These are phyloP conservation scores for Hypoxylon perforatum DNA, from an alignment of 495 filamentous ascomycete genomes.

Conservation along the genomic window DNA sequence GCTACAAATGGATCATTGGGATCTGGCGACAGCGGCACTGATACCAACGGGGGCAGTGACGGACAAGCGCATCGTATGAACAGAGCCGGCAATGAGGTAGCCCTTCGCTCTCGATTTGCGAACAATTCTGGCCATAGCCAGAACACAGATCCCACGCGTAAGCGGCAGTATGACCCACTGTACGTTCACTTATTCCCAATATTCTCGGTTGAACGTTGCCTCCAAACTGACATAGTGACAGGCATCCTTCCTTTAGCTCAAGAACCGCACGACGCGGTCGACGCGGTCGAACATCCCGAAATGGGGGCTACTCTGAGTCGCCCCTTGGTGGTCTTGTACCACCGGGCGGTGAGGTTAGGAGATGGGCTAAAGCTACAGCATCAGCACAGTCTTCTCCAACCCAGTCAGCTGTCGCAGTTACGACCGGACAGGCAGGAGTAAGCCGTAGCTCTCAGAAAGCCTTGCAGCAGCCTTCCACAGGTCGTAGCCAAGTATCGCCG, in stretches of 20 bases:
- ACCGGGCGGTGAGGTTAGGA: conserved; percentile 24
- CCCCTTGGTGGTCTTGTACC: conserved; percentile 33
- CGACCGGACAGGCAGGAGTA: neutral
- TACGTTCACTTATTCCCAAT: conserved; percentile 4
- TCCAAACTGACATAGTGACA: conserved; percentile 8
- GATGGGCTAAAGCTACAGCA: conserved; percentile 24
- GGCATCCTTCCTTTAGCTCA: conserved; percentile 17
- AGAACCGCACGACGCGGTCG: neutral
- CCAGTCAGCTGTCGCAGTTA: neutral
- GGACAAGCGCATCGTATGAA: conserved; percentile 42
- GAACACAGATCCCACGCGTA: neutral
- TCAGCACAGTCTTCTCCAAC: too few species aligned
- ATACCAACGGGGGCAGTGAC: conserved; percentile 27
- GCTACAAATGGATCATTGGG: too few species aligned
- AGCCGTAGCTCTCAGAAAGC: too few species aligned
- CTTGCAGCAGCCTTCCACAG: too few species aligned
- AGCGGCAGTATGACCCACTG: conserved; percentile 14
- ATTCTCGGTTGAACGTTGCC: too few species aligned
- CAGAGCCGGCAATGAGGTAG: neutral
- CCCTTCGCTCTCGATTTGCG: too few species aligned
- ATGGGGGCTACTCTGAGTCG: neutral
- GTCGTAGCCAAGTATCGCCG: too few species aligned
- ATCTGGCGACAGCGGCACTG: too few species aligned
- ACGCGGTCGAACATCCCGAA: neutral
- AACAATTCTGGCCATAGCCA: neutral